A percentile compares a stretch with the other conserved stretches of the same genome.
Conservation (phyloP, 2,329 filamentous ascomycete genomes). For the Scolecobasidium constrictum region DNA sequence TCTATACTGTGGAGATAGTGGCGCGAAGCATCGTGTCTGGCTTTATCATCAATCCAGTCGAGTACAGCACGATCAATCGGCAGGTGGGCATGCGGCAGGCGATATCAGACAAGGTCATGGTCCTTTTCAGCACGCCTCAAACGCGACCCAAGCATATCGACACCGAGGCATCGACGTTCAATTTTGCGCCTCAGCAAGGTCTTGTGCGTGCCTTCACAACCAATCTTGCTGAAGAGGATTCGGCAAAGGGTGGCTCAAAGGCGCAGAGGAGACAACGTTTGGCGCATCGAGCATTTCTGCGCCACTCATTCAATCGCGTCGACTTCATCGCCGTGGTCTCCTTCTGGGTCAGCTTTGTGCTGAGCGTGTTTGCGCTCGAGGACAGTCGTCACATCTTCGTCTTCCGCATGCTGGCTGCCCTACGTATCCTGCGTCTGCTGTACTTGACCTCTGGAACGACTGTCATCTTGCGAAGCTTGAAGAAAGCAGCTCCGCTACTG, state of each 20-base stretch:
- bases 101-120: slow-evolving; percentile 62
- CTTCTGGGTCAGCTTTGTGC: slow-evolving; percentile 81
- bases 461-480: slow-evolving; percentile 84
- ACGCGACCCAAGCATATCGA: slow-evolving; percentile 27
- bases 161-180: slow-evolving; percentile 20
- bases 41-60: slow-evolving; percentile 76
- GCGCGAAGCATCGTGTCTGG: slow-evolving; percentile 87
- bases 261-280: slow-evolving; percentile 76
- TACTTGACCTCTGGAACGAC: slow-evolving; percentile 88
- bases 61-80: slow-evolving; percentile 85
- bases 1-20: slow-evolving; percentile 80
- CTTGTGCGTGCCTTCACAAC: slow-evolving; percentile 69
- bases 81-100: slow-evolving; percentile 63
- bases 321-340: slow-evolving; percentile 92
- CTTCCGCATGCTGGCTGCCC: slow-evolving; percentile 92
- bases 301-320: slow-evolving; percentile 90
- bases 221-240: slow-evolving; percentile 39
- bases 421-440: slow-evolving; percentile 84
- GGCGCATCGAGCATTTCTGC: slow-evolving; percentile 80
- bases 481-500: slow-evolving; percentile 85
- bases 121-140: slow-evolving; percentile 25
- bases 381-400: slow-evolving; percentile 64
- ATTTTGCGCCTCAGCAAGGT: slow-evolving; percentile 37
- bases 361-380: slow-evolving; percentile 62
- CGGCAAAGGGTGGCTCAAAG: slow-evolving; percentile 43